phyloP scores from a whole-genome alignment of 2,329 filamentous ascomycete genomes.

The Metarhizium sp. region DNA sequence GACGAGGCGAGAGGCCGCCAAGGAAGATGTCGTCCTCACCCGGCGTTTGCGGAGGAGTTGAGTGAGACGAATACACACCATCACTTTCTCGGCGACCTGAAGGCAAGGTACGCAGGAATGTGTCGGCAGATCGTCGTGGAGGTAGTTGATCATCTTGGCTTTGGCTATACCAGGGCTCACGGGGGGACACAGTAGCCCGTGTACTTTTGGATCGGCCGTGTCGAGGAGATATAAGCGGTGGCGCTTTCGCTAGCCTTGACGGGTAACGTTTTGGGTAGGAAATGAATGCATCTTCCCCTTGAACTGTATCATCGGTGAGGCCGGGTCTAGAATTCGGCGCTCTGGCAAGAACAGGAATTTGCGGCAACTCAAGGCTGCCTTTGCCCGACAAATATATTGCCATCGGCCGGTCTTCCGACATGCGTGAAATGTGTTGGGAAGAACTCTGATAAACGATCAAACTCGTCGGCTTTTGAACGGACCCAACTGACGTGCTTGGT shows the following conservation, averaged over 20 bases:
- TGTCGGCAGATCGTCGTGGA: constrained; percentile 24
- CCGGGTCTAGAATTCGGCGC: constrained; percentile 55
- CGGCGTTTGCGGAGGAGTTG: constrained; percentile 33
- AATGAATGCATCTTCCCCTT: constrained; percentile 52
- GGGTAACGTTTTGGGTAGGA: constrained; percentile 40
- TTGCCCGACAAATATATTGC: constrained; percentile 24
- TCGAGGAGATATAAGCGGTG: constrained; percentile 38
- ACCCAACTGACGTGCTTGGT: constrained; percentile 20
- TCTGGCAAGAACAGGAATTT: constrained; percentile 43
- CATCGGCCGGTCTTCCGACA: constrained; percentile 20
- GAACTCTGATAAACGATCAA: constrained; percentile 43
- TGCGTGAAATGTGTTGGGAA: constrained; percentile 9
- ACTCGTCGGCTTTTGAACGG: constrained; percentile 37
- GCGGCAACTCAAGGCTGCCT: constrained; percentile 35
- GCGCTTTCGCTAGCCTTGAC: constrained; percentile 36
- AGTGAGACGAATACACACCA: constrained; percentile 29
- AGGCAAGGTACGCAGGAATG: constrained; percentile 9
- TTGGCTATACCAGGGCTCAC: constrained; percentile 29
- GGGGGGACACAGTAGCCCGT: constrained; percentile 34
- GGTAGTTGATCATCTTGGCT: constrained; percentile 20
- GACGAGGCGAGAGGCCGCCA: constrained; percentile 39
- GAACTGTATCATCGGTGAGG: constrained; percentile 51
- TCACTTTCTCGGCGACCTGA: not conserved
- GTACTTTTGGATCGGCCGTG: constrained; percentile 33
- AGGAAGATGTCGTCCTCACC: constrained; percentile 36